Evolutionary conservation across 371 early-diverging fungal genomes (phyloP), one percentile per base, ranked within the genome.

Genomic region (Mucor indicus): DNA sequence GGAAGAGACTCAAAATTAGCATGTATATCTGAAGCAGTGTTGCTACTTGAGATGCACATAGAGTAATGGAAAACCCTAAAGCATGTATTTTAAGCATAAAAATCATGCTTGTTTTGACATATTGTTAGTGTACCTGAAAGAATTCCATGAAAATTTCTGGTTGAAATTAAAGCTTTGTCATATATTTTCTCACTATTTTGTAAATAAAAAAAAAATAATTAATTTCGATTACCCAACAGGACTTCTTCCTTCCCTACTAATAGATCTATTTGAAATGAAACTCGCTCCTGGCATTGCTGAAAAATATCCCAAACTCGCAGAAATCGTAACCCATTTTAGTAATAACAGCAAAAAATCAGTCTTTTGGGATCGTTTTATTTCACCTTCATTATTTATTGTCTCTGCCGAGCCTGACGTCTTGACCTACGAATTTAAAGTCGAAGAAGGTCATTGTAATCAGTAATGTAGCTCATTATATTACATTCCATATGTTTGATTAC

Each of bases 391-490:
- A 27, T 38, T 15, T 20, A 47, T 57, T 20, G 32, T 47, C 21
- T 37, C 33, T 15, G 57, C 57, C 2, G 52, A 38, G 27, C 42
- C 57, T 23, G 37, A 67, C 21, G 56, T 47, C 31, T 6, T 74
- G 12, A 49, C 56, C 2, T 74, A 60, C 60, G 62, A 74, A 48
- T 69, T 74, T 35, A 38, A 24, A 3, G 57, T 69, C 0, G 48
- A 55, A 9, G 57, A 60, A 13, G 13, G 6, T 3, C 74, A 74
- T 33, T 57, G 59, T 31, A 74, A 74, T 17, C 52, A 42, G 69
- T 72, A 61, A 20, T 19, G 11, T 2, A 29, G 8, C 4, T 11
- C 20, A 11, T 11, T 11, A 13, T 12, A 12, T n/a, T 33, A 32
- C 9, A 10, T 35, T 25, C 4, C 24, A n/a, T n/a, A n/a, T n/a